These are phyloP conservation scores for Trypanosomatidae sp. DNA, from an alignment of 208 protist genomes.

Conservation along the genomic window DNA sequence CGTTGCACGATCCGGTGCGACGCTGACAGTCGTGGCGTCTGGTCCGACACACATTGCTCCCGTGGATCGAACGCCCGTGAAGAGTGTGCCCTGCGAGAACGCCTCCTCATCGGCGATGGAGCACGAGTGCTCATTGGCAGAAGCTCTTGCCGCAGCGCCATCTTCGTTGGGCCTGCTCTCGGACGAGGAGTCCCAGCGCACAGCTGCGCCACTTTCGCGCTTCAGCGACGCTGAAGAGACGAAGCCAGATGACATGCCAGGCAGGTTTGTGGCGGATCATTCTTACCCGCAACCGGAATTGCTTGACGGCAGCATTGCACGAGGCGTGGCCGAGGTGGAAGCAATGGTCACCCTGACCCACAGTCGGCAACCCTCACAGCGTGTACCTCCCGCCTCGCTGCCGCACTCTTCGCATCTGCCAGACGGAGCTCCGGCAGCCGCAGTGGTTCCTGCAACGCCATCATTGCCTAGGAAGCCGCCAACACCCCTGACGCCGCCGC, in stretches of 20 bases:
- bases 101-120: neutral
- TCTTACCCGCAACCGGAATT: neutral
- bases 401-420: neutral
- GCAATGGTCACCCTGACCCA: neutral
- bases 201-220: too few species aligned
- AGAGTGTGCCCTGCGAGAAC: neutral
- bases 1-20: neutral
- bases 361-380: neutral
- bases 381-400: neutral
- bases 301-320: neutral
- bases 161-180: neutral
- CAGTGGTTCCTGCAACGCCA: neutral
- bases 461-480: neutral
- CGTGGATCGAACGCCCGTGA: neutral
- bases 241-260: neutral
- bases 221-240: neutral
- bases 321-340: neutral
- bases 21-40: neutral
- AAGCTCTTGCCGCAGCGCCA: constrained; percentile 10
- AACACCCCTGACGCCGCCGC: neutral
- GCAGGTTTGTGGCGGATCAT: neutral
- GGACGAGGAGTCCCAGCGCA: neutral
- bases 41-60: neutral
- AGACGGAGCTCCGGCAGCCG: neutral
- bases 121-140: constrained; percentile 2